Evolutionary conservation across 257 asterid species (phyloP).

Genomic region (Datura wrightii): DNA sequence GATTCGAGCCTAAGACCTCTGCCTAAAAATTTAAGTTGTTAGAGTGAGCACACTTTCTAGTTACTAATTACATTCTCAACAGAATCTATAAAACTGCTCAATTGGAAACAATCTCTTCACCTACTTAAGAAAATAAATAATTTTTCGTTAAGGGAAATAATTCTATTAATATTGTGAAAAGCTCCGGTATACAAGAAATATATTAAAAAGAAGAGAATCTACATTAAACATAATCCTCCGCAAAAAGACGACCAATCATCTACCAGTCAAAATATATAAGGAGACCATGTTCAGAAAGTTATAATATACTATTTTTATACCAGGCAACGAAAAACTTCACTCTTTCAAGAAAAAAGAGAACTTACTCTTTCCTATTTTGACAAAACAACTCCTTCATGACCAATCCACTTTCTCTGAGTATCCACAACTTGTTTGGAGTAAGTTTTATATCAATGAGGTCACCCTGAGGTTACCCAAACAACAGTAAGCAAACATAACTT

Average conservation of each 20-base stretch:
- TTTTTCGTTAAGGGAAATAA: background rate
- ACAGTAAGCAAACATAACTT: background rate
- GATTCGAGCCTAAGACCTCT: too few relatives aligned
- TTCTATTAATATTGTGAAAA: background rate
- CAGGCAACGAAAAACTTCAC: slow-evolving; percentile 48
- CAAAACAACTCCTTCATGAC: slow-evolving; percentile 60
- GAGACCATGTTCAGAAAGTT: background rate
- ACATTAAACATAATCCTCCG: background rate
- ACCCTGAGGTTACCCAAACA: slow-evolving; percentile 54
- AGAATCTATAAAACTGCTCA: background rate
- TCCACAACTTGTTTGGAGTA: slow-evolving; percentile 68
- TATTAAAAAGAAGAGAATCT: background rate
- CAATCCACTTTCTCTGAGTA: slow-evolving; percentile 79
- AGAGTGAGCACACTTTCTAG: background rate
- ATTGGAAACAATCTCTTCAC: background rate
- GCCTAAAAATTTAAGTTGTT: background rate
- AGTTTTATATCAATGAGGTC: slow-evolving; percentile 77
- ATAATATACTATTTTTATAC: background rate
- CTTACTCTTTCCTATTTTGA: slow-evolving; percentile 61
- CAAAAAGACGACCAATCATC: slow-evolving; percentile 6
- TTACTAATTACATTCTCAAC: background rate
- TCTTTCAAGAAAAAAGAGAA: slow-evolving; percentile 37
- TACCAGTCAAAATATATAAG: background rate
- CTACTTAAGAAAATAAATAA: background rate
- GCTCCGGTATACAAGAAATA: background rate